Conservation (phyloP, 345 rosid species). For the Noccaea bulbosa region DNA sequence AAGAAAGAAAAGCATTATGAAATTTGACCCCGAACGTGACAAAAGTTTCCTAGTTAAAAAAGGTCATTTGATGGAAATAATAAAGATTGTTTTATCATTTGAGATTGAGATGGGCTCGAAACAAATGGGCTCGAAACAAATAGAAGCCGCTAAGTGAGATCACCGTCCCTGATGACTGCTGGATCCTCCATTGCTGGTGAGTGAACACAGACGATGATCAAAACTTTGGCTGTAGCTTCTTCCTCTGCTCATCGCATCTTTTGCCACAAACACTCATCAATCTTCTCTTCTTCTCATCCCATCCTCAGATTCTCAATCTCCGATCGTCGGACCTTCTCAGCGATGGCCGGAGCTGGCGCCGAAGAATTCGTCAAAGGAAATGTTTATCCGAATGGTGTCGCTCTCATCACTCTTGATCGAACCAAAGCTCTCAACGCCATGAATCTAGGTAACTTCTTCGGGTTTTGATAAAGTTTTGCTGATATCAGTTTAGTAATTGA, state of each 20-base stretch:
- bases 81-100: too few species aligned
- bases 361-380: constrained; percentile 76
- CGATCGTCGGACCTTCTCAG: constrained; percentile 44
- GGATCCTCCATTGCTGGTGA: neutral
- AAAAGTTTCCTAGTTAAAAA: too few species aligned
- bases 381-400: constrained; percentile 82
- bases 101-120: neutral
- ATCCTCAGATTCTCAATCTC: constrained; percentile 26
- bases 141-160: neutral
- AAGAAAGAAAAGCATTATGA: too few species aligned
- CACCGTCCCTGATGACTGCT: constrained; percentile 13
- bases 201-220: constrained; percentile 22
- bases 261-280: constrained; percentile 7
- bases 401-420: constrained; percentile 90
- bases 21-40: too few species aligned
- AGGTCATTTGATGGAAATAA: too few species aligned
- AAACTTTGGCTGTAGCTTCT: constrained; percentile 29
- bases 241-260: constrained; percentile 31
- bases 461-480: neutral
- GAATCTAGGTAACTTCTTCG: constrained; percentile 60
- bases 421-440: constrained; percentile 97
- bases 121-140: neutral
- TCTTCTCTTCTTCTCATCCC: constrained; percentile 17
- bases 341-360: constrained; percentile 56
- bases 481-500: neutral